Evolutionary conservation across 2,329 filamentous ascomycete species (phyloP).

Genomic region (Harringtonia lauricola): DNA sequence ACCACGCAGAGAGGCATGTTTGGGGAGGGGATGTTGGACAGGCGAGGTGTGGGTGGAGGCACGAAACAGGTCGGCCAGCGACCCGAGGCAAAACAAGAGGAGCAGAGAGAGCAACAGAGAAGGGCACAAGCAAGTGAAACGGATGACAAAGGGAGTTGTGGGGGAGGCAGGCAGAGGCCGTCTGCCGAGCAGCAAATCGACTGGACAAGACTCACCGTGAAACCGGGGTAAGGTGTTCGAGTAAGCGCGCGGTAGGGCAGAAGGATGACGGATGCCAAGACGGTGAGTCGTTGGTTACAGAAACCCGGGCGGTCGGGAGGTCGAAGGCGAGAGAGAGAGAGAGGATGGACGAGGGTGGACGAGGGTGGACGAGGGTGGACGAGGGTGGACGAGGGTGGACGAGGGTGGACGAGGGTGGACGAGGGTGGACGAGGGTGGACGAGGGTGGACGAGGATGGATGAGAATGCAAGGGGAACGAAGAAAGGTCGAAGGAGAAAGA

Average conservation of each 20-base stretch:
- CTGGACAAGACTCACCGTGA: conserved; percentile 7
- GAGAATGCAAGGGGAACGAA: no score
- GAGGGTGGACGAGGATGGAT: no score
- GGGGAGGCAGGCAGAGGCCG: background rate
- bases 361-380: no score
- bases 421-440: no score
- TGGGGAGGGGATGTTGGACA: no score
- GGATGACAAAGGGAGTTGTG: background rate
- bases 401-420: no score
- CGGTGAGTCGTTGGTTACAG: background rate
- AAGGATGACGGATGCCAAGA: conserved; percentile 1
- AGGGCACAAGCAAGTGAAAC: background rate
- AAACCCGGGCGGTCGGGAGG: background rate
- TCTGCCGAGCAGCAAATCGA: background rate
- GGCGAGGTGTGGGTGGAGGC: background rate
- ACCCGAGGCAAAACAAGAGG: background rate
- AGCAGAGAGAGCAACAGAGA: background rate
- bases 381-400: no score
- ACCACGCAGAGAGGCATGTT: no score
- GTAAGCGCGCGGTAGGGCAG: conserved; percentile 9
- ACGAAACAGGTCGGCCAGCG: background rate
- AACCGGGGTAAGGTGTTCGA: background rate
- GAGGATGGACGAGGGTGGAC: no score
- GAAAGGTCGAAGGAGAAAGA: no score
- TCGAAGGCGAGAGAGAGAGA: no score